Percentiles rank a stretch among this genome's conserved stretches.
phyloP scores from a whole-genome alignment of 108 stramenopile species.

The Fragilaria radians region DNA sequence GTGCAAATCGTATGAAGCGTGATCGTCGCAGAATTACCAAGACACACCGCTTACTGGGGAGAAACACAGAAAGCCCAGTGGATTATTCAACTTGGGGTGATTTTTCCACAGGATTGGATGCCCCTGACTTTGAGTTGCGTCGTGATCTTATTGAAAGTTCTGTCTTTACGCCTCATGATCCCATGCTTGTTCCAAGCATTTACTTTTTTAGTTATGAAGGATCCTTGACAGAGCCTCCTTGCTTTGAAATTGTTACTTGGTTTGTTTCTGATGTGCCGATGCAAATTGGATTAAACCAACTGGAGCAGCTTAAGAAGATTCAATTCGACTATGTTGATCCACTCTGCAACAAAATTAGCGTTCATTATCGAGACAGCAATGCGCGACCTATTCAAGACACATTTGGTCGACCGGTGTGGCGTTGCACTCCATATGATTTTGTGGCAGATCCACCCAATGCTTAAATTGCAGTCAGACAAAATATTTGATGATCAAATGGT shows the following conservation, averaged over 20 bases:
- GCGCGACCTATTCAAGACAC: slow-evolving; percentile 61
- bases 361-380: slow-evolving; percentile 56
- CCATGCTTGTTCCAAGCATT: slow-evolving; percentile 39
- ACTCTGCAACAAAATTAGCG: slow-evolving; percentile 51
- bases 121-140: slow-evolving; percentile 14
- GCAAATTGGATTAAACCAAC: slow-evolving; percentile 44
- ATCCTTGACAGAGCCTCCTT: slow-evolving; percentile 76
- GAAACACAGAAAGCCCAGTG: background rate
- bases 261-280: slow-evolving; percentile 64
- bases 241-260: slow-evolving; percentile 71
- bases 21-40: slow-evolving; percentile 7
- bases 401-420: slow-evolving; percentile 35
- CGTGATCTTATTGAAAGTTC: slow-evolving; percentile 11
- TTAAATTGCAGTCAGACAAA: too few species aligned
- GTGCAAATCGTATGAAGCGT: slow-evolving; percentile 8
- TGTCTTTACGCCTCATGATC: slow-evolving; percentile 54
- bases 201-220: slow-evolving; percentile 79
- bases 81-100: slow-evolving; percentile 7
- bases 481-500: too few species aligned
- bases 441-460: slow-evolving; percentile 24
- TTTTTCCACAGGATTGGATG: slow-evolving; percentile 6
- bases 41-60: slow-evolving; percentile 16
- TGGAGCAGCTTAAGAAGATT: slow-evolving; percentile 58
- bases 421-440: slow-evolving; percentile 35
- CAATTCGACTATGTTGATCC: slow-evolving; percentile 62